These are phyloP conservation scores for Debaryomyces robertsiae DNA, from an alignment of 1,139 yeast species.

Conservation along the genomic window DNA sequence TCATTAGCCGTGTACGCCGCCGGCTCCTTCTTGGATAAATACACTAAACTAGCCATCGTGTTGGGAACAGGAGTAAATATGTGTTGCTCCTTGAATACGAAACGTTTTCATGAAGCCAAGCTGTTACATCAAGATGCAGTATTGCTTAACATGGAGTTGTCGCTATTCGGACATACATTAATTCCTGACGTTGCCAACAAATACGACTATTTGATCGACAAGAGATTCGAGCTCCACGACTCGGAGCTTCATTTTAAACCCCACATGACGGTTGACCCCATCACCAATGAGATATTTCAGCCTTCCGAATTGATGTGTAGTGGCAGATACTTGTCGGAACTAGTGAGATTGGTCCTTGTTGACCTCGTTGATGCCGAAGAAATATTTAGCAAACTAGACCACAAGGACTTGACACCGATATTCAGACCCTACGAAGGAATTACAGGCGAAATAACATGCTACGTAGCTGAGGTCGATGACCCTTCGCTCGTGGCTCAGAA, in stretches of 20 bases:
- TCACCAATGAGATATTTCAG: conserved; percentile 43
- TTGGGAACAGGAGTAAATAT: conserved; percentile 50
- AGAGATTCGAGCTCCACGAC: conserved; percentile 27
- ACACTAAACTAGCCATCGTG: conserved; percentile 45
- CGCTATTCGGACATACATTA: conserved; percentile 43
- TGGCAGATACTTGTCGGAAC: conserved; percentile 60
- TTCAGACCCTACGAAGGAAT: conserved; percentile 37
- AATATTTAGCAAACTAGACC: conserved; percentile 27
- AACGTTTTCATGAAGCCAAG: conserved; percentile 27
- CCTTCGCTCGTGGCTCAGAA: conserved; percentile 22
- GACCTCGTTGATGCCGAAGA: conserved; percentile 35
- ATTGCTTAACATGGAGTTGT: conserved; percentile 43
- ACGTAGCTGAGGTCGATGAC: conserved; percentile 34
- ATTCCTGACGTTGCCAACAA: conserved; percentile 33
- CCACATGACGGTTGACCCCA: conserved; percentile 37
- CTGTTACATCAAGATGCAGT: conserved; percentile 24
- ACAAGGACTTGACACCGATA: conserved; percentile 9
- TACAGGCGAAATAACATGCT: conserved; percentile 43
- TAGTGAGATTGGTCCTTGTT: conserved; percentile 44
- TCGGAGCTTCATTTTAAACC: conserved; percentile 31
- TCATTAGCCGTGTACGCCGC: conserved; percentile 52
- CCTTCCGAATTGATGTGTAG: conserved; percentile 58
- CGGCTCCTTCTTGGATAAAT: conserved; percentile 41
- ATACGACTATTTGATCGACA: conserved; percentile 42
- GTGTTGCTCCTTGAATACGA: conserved; percentile 39